Evolutionary conservation across 176 grass and related monocot species (phyloP).

Genomic region (Pharus latifolius): DNA sequence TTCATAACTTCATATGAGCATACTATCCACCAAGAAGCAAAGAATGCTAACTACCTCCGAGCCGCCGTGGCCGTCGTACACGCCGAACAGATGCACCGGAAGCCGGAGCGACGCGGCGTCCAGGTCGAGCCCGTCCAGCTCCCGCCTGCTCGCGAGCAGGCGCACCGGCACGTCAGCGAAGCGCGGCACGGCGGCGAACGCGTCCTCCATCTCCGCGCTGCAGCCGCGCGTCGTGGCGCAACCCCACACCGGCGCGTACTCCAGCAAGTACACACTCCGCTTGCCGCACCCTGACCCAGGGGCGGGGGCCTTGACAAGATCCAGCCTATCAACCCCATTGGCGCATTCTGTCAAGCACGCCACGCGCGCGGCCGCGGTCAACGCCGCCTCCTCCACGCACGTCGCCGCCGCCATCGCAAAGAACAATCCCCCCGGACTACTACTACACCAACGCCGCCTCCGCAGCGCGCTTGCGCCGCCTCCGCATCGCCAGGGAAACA

Average conservation of each 20-base stretch:
- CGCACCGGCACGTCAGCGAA: conserved; percentile 43
- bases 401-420: conserved; percentile 17
- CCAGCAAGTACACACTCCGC: conserved; percentile 37
- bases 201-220: conserved; percentile 52
- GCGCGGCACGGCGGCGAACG: conserved; percentile 27
- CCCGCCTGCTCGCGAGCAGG: conserved; percentile 35
- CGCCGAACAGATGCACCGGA: conserved; percentile 53
- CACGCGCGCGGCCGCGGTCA: neutral
- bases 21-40: neutral
- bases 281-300: neutral
- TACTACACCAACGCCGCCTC: conserved; percentile 4
- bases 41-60: conserved; percentile 7
- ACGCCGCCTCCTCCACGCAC: neutral
- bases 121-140: conserved; percentile 23
- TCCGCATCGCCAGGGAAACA: neutral
- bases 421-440: neutral
- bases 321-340: neutral
- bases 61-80: conserved; percentile 80
- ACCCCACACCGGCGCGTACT: conserved; percentile 51
- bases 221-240: conserved; percentile 25
- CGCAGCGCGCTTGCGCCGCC: neutral
- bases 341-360: conserved; percentile 18
- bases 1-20: no score
- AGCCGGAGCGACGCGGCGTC: conserved; percentile 14
- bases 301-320: neutral